Evolutionary conservation across 441 rosid species (phyloP).

Genomic region (Gossypium schwendimanii): DNA sequence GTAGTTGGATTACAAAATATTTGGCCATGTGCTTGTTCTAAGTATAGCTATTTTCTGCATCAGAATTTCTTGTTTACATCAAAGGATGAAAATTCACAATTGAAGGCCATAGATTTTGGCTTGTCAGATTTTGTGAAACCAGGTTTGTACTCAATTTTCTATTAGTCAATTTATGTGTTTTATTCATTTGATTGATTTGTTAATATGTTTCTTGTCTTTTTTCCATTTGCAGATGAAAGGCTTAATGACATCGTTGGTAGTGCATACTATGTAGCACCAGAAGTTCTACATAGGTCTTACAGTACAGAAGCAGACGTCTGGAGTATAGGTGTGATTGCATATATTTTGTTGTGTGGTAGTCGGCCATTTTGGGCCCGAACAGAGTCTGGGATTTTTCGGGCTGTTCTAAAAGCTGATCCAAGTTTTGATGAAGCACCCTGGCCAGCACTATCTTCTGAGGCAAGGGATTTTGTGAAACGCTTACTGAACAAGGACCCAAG

Average conservation of each 20-base stretch:
- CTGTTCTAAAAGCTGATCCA: slow-evolving; percentile 87
- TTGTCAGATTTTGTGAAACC: slow-evolving; percentile 93
- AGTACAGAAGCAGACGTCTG: slow-evolving; percentile 92
- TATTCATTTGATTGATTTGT: neutral
- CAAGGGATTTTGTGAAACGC: slow-evolving; percentile 82
- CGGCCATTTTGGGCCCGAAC: slow-evolving; percentile 99
- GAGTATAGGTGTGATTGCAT: slow-evolving; percentile 98
- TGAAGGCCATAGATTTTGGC: slow-evolving; percentile 96
- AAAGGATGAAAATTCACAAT: slow-evolving; percentile 67
- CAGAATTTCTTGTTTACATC: slow-evolving; percentile 84
- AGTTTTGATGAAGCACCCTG: slow-evolving; percentile 89
- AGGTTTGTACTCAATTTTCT: slow-evolving; percentile 36
- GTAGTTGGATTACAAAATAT: neutral
- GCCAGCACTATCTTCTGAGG: slow-evolving; percentile 86
- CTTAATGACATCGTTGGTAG: slow-evolving; percentile 97
- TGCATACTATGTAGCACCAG: slow-evolving; percentile 96
- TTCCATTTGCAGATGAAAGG: slow-evolving; percentile 67
- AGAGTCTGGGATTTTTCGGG: slow-evolving; percentile 89
- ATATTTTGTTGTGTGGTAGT: slow-evolving; percentile 86
- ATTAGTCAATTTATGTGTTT: neutral
- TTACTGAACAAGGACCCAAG: slow-evolving; percentile 85
- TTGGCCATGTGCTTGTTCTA: slow-evolving; percentile 10
- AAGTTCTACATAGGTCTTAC: slow-evolving; percentile 89
- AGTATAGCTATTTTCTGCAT: slow-evolving; percentile 34
- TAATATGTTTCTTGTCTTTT: neutral